phyloP scores from a whole-genome alignment of 2,329 filamentous ascomycete species.

The Arachnopeziza araneosa region DNA sequence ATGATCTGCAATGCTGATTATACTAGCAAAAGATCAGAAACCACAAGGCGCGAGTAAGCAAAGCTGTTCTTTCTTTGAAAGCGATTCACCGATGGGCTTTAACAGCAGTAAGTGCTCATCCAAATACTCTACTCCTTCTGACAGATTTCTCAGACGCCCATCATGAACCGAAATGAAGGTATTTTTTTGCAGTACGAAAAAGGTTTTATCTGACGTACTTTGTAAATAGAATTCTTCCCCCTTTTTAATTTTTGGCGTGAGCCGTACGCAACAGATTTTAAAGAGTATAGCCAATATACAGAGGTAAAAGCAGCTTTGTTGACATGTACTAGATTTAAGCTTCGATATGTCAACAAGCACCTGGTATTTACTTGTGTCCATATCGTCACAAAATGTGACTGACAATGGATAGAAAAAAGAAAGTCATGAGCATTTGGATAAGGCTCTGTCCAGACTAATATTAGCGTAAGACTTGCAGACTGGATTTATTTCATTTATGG shows the following conservation, averaged over 20 bases:
- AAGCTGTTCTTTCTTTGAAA: slow-evolving; percentile 33
- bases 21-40: slow-evolving; percentile 45
- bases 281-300: not conserved
- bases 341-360: too few relatives aligned
- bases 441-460: too few relatives aligned
- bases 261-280: not conserved
- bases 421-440: too few relatives aligned
- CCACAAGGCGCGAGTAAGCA: slow-evolving; percentile 29
- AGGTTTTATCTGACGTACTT: not conserved
- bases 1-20: not conserved
- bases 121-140: not conserved
- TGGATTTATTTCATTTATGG: too few relatives aligned
- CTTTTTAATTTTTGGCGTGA: slow-evolving; percentile 11
- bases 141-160: slow-evolving; percentile 8
- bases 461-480: not conserved
- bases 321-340: not conserved
- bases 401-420: too few relatives aligned
- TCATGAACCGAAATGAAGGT: slow-evolving; percentile 13
- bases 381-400: too few relatives aligned
- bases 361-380: too few relatives aligned
- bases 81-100: slow-evolving; percentile 12
- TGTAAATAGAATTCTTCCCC: slow-evolving; percentile 8
- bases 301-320: not conserved
- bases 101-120: slow-evolving; percentile 10
- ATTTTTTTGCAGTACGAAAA: not conserved